Percentiles rank a stretch among this genome's conserved stretches.
These are phyloP conservation scores for Gossypium bickii DNA, from an alignment of 345 rosid species.

Conservation along the genomic window DNA sequence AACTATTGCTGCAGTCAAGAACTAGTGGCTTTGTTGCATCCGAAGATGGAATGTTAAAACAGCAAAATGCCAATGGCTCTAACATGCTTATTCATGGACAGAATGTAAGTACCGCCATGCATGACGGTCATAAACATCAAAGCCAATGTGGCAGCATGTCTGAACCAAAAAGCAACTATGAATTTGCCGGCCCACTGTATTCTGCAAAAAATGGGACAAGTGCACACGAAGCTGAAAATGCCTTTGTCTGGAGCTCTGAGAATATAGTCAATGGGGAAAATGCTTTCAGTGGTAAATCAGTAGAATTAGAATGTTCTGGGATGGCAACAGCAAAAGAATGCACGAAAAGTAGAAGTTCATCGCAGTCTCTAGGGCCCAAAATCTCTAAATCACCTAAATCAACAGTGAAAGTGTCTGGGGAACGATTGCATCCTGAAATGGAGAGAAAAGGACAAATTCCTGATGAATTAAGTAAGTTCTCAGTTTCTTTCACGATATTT, in stretches of 20 bases:
- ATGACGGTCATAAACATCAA: slow-evolving; percentile 30
- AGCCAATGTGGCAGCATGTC: slow-evolving; percentile 21
- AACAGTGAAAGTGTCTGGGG: slow-evolving; percentile 28
- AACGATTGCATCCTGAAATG: slow-evolving; percentile 32
- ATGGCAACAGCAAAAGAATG: slow-evolving; percentile 17
- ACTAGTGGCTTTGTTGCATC: slow-evolving; percentile 27
- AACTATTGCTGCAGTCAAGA: slow-evolving; percentile 35
- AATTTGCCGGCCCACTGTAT: slow-evolving; percentile 25
- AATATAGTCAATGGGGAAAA: slow-evolving; percentile 13
- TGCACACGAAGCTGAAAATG: slow-evolving; percentile 15
- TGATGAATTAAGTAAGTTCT: slow-evolving; percentile 37
- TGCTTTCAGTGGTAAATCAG: slow-evolving; percentile 16
- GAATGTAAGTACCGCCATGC: slow-evolving; percentile 20
- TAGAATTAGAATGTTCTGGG: slow-evolving; percentile 17
- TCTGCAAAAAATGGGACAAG: slow-evolving; percentile 27
- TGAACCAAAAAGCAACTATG: slow-evolving; percentile 36
- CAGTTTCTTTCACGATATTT: slow-evolving; percentile 13
- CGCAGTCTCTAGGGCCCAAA: slow-evolving; percentile 25
- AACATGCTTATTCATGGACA: slow-evolving; percentile 30
- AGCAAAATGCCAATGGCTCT: slow-evolving; percentile 32
- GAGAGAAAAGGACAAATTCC: slow-evolving; percentile 36
- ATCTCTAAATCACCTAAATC: slow-evolving; percentile 34
- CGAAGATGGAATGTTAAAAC: slow-evolving; percentile 34
- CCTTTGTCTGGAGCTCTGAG: slow-evolving; percentile 12
- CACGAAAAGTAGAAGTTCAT: slow-evolving; percentile 20